Base-by-base conservation (phyloP, 176 grass and related monocot species). In the Eleusine indica region DNA sequence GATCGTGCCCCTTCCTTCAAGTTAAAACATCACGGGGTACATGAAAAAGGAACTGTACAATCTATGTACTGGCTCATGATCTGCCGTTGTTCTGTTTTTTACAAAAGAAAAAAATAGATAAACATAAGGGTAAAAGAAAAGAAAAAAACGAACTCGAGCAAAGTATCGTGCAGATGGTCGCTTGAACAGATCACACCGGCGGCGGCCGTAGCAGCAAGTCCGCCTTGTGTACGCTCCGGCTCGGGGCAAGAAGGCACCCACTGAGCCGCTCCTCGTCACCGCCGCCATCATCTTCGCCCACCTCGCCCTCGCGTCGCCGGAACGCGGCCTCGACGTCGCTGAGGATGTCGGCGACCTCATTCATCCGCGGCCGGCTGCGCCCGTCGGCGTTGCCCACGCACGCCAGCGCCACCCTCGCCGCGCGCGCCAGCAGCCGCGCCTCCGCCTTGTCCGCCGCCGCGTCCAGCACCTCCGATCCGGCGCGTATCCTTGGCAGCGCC, bases 331-430 rank as follows among this genome's bases (percentile, higher is more conserved):
- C 89, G 21, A 97, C 83, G 84, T 89, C 89, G 81, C 76, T 77
- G 44, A 97, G 89, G 80, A 94, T 92, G n/a, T 80, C 72, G 0
- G 90, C 82, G 69, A 89, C 90, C 73, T 97, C 91, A 1, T 77
- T 49, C 72, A 94, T 89, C 9, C 77, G 61, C 1, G 92, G 92
- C 29, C 94, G 72, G 42, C 65, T 88, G 19, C 76, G 68, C 29
- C 86, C 58, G 17, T 87, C 90, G 54, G 90, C 44, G 44, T 47
- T 97, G 7, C 89, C 88, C 44, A 90, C 90, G 76, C 91, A 97
- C 66, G 87, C 90, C 46, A 91, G 76, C 11, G 92, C 94, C 80
- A 94, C 89, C 82, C 87, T 90, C 12, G 86, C 88, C 49, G 66
- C 79, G 65, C 88, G 85, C 30, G 35, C 83, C 37, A 97, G 77